phyloP scores from a whole-genome alignment of 306 rosid species.

The Vigna nakashimae region DNA sequence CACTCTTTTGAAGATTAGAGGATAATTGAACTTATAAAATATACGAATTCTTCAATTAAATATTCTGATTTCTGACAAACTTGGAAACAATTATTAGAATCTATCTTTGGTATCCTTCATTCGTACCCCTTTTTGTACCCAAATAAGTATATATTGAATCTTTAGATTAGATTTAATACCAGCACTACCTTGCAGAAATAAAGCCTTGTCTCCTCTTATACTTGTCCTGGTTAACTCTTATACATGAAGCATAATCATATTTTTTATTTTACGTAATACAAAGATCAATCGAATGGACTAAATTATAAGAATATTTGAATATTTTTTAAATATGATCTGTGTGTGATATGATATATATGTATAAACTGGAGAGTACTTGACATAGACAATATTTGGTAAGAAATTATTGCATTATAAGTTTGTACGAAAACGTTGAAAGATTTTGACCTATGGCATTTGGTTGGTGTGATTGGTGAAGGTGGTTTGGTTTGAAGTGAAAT shows the following conservation, averaged over 20 bases:
- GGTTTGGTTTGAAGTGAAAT: conserved; percentile 38
- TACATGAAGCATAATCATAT: no score
- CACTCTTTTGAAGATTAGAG: conserved; percentile 12
- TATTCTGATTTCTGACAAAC: conserved; percentile 4
- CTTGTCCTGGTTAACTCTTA: no score
- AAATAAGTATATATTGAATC: conserved; percentile 14
- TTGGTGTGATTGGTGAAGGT: conserved; percentile 2
- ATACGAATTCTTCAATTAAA: not conserved
- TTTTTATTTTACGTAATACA: no score
- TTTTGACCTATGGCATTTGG: conserved; percentile 8
- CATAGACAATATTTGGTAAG: not conserved
- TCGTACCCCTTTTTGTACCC: conserved; percentile 42
- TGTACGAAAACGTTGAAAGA: conserved; percentile 15
- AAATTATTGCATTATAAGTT: conserved; percentile 22
- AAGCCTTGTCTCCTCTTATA: not conserved
- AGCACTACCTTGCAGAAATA: not conserved
- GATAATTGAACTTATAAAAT: conserved; percentile 13
- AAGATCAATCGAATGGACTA: no score
- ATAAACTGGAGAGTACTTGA: not conserved
- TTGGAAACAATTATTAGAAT: conserved; percentile 26
- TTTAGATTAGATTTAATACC: conserved; percentile 19
- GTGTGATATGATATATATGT: not conserved
- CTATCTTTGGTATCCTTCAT: conserved; percentile 11
- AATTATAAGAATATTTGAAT: no score
- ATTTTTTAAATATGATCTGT: not conserved